Percentiles rank a stretch among this genome's conserved stretches.
Evolutionary conservation across 2,329 filamentous ascomycete species (phyloP).

Genomic region (Neopestalotiopsis rosae): DNA sequence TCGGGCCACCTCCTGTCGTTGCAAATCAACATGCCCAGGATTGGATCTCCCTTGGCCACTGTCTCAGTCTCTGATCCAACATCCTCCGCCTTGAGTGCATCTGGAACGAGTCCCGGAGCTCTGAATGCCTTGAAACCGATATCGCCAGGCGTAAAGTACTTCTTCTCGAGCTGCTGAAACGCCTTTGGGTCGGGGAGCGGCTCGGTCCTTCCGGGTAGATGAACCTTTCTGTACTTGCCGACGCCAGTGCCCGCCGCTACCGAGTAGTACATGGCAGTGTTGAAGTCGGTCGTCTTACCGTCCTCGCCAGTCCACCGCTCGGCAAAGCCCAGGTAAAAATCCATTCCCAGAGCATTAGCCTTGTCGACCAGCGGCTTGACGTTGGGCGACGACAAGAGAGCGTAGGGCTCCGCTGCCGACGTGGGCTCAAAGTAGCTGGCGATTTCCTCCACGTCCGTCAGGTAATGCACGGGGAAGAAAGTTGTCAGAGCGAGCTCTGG

Average conservation of each 20-base stretch:
- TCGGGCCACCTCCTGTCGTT: conserved; percentile 61
- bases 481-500: conserved; percentile 61
- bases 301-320: conserved; percentile 46
- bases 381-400: conserved; percentile 45
- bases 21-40: conserved; percentile 61
- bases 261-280: conserved; percentile 57
- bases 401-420: conserved; percentile 40
- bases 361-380: conserved; percentile 54
- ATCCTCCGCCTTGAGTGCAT: conserved; percentile 39
- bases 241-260: conserved; percentile 46
- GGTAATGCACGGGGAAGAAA: conserved; percentile 59
- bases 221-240: conserved; percentile 60
- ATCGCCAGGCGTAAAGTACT: conserved; percentile 58
- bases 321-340: conserved; percentile 58
- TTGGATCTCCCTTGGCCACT: conserved; percentile 51
- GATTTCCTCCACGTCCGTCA: conserved; percentile 48
- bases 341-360: conserved; percentile 51
- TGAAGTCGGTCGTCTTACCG: conserved; percentile 50
- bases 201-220: conserved; percentile 58
- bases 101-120: conserved; percentile 48
- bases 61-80: conserved; percentile 24
- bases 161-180: conserved; percentile 60
- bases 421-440: conserved; percentile 56
- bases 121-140: conserved; percentile 60
- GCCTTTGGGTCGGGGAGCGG: conserved; percentile 52